Base-by-base conservation (phyloP, 768 basidiomycete genomes). In the Russula emetica region DNA sequence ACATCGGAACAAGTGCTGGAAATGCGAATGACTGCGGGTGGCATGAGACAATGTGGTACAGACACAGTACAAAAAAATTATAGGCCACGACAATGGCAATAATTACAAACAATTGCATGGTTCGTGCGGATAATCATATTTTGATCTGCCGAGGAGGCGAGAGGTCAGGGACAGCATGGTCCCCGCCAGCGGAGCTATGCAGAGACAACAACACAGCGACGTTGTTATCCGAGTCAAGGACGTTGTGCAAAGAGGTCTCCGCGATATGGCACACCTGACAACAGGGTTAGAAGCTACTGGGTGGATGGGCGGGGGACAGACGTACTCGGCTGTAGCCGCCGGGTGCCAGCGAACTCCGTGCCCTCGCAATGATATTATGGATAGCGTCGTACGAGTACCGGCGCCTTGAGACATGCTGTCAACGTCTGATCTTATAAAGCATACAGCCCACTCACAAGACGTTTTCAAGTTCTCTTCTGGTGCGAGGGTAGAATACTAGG, bases 341-440 rank as follows among this genome's bases (percentile, higher is more conserved):
- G 1, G 82, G 78, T 64, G 84, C 80, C 18, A 90, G 76, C 20
- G 83, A 76, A 22, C 84, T 82, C 51, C 85, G 85, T 69, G 87
- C 85, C 62, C 80, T 81, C 20, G 90, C 78, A 70, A 92, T 89
- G 10, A 83, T 82, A 70, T 92, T 92, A 73, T 92, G 91, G 60
- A 92, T 89, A 13, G 85, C 83, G 66, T 92, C 90, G 69, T 88
- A 85, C 0, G 87, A 82, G 70, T 92, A 92, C 71, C 89, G 80
- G 61, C 85, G 80, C 63, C 90, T 92, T 71, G 36, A 24, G 22
- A 14, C 8, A 52, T 56, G 44, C 36, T 22, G 30, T 63, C 34
- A 53, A 55, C 20, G 50, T n/a, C 14, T 40, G 22, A 26, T 28
- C 56, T 26, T 22, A 32, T 22, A 53, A 36, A 62, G 58, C 34